Conservation (phyloP, 2,329 filamentous ascomycete species). For the Ceratocystis lukuohia region DNA sequence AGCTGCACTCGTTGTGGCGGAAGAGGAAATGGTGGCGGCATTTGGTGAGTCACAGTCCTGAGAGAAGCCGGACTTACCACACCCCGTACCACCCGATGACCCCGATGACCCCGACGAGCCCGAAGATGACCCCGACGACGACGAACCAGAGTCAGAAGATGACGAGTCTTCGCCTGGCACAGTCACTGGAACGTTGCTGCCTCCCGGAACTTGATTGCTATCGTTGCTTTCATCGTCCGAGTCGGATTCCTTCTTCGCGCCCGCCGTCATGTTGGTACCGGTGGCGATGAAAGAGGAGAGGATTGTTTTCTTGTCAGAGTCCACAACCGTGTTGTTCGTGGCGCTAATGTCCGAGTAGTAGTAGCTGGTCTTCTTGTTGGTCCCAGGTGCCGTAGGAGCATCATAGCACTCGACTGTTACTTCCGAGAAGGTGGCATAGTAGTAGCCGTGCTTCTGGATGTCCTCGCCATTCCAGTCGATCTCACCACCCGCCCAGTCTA, state of each 20-base stretch:
- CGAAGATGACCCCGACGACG: neutral
- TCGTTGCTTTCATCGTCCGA: conserved; percentile 15
- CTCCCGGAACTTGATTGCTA: conserved; percentile 20
- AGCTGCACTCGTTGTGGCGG: neutral
- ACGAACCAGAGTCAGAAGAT: conserved; percentile 1
- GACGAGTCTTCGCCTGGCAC: neutral
- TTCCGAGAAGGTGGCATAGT: conserved; percentile 66
- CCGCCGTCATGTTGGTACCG: conserved; percentile 56
- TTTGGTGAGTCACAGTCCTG: conserved; percentile 16
- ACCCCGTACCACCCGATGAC: conserved; percentile 11
- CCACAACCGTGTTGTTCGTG: conserved; percentile 63
- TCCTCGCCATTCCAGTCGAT: conserved; percentile 77
- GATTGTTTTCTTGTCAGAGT: conserved; percentile 60
- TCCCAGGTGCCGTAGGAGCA: conserved; percentile 45
- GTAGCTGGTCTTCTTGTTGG: conserved; percentile 59
- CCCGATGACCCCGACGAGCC: conserved; percentile 10
- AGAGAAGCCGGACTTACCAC: conserved; percentile 18
- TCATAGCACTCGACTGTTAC: conserved; percentile 81
- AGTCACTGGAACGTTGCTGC: conserved; percentile 13
- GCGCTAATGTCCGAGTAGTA: conserved; percentile 51
- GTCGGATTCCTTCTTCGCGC: conserved; percentile 22
- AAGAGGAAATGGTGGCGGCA: neutral
- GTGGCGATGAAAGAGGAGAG: conserved; percentile 71
- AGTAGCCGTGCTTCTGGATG: conserved; percentile 75
- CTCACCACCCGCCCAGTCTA: conserved; percentile 79